phyloP scores from a whole-genome alignment of 108 stramenopile genomes.

The Cyclotella baltica region DNA sequence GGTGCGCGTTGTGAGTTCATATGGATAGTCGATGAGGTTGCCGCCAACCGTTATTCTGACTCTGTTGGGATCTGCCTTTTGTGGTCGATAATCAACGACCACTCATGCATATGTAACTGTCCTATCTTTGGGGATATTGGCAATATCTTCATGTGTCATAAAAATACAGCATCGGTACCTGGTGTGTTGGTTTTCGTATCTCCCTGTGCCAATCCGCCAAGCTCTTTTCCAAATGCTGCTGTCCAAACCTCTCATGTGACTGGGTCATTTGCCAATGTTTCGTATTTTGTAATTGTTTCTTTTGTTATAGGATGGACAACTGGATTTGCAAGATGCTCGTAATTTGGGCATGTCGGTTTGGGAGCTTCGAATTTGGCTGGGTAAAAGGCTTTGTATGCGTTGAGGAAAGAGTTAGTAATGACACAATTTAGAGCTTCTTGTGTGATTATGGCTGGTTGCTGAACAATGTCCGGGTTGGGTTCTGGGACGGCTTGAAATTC shows the following conservation, averaged over 20 bases:
- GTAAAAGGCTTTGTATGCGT: background rate
- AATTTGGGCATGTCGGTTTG: background rate
- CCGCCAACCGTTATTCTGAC: conserved; percentile 48
- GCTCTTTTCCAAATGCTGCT: conserved; percentile 6
- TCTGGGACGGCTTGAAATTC: background rate
- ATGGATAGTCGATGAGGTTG: conserved; percentile 42
- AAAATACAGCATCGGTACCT: conserved; percentile 1
- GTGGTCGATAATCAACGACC: conserved; percentile 35
- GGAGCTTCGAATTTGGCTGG: background rate
- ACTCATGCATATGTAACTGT: conserved; percentile 44
- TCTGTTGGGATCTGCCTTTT: conserved; percentile 42
- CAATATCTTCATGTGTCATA: conserved; percentile 1
- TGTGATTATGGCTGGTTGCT: background rate
- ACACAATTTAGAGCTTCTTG: background rate
- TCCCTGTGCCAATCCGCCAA: conserved; percentile 8
- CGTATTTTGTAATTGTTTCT: conserved; percentile 2
- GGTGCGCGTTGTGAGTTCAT: conserved; percentile 11
- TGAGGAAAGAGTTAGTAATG: background rate
- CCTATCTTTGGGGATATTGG: conserved; percentile 27
- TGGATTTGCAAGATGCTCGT: background rate
- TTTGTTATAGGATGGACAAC: background rate
- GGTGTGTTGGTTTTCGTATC: background rate
- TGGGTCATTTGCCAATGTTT: background rate
- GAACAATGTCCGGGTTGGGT: background rate
- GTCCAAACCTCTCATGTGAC: background rate